Evolutionary conservation across 164 flowering plant genomes (phyloP), one percentile per base, ranked within the genome.

Genomic region (Santalum album): DNA sequence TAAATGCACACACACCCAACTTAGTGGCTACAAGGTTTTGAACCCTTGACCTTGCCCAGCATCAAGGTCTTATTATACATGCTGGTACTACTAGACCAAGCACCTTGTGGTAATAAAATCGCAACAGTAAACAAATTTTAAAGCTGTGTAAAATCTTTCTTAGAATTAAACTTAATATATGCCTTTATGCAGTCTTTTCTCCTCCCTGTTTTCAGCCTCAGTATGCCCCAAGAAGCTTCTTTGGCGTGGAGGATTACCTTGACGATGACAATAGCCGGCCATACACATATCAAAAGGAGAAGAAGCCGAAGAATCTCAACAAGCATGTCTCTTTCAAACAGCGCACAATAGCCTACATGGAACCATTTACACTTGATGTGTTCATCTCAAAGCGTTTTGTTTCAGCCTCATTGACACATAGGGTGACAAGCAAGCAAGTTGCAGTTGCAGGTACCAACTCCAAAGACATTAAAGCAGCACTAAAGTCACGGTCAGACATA

Each of bases 371-470:
- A 4, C 87, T 91, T 7, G 96, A 91, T 43, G 90, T 91, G 14
- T 81, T 86, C 69, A 86, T 86, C 61, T 88, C 98, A 15, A 88
- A 88, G 69, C 95, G 98, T 18, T 91, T 86, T 65, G 96, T 88
- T 35, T 77, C 96, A 22, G 96, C 96, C 24, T 91, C 98, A 3
- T 65, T 88, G 22, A 91, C 95, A 12, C 98, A 91, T 59, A 73
- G 98, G 61, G 90, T 86, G 53, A 88, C 96, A 0, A 61, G 90
- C 53, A 88, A 81, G 74, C 96, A 91, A 61, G 96, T 91, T 18
- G 98, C 98, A 22, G 95, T 84, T 55, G 96, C 96, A 0, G 98
- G 98, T 12, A 88, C 95, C 5, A 91, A 91, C 77, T 91, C 98
- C 7, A 91, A 88, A 58, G 98, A 91, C 64, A 81, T 91, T 17